Evolutionary conservation across 192 early-diverging fungal genomes (phyloP).

Genomic region (Funneliformis geosporum): DNA sequence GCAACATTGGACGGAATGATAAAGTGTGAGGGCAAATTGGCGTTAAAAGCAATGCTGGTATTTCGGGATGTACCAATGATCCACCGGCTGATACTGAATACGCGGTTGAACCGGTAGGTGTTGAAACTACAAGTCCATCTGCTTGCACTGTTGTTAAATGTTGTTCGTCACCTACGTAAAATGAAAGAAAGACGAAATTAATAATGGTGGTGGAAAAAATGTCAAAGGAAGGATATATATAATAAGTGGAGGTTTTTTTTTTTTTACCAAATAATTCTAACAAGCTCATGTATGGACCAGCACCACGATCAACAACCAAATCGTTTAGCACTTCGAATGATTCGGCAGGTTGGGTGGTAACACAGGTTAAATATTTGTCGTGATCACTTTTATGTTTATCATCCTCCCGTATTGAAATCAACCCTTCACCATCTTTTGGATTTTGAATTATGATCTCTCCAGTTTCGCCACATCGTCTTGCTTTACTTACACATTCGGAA

Average conservation of each 20-base stretch:
- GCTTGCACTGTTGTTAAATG: conserved; percentile 96
- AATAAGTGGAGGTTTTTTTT: not conserved
- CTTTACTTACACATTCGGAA: conserved; percentile 32
- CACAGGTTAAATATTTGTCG: conserved; percentile 50
- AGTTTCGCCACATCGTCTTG: conserved; percentile 46
- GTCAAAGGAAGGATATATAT: not conserved
- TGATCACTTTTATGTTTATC: conserved; percentile 41
- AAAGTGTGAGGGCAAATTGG: conserved; percentile 93
- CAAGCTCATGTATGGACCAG: conserved; percentile 85
- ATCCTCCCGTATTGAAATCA: not conserved
- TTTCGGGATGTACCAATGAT: conserved; percentile 92
- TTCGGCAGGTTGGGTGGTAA: conserved; percentile 63
- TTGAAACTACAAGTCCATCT: conserved; percentile 91
- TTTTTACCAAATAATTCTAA: conserved; percentile 77
- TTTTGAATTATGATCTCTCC: conserved; percentile 29
- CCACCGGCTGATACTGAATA: conserved; percentile 94
- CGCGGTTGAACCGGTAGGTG: conserved; percentile 91
- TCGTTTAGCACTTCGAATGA: conserved; percentile 95
- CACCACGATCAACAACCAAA: conserved; percentile 92
- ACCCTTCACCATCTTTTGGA: conserved; percentile 1
- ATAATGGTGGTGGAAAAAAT: not conserved
- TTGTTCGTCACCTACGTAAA: conserved; percentile 57
- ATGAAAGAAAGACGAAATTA: not conserved
- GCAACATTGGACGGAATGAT: conserved; percentile 94
- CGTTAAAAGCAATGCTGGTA: conserved; percentile 88